Evolutionary conservation across 768 basidiomycete species (phyloP).

Genomic region (Auricularia sp.): DNA sequence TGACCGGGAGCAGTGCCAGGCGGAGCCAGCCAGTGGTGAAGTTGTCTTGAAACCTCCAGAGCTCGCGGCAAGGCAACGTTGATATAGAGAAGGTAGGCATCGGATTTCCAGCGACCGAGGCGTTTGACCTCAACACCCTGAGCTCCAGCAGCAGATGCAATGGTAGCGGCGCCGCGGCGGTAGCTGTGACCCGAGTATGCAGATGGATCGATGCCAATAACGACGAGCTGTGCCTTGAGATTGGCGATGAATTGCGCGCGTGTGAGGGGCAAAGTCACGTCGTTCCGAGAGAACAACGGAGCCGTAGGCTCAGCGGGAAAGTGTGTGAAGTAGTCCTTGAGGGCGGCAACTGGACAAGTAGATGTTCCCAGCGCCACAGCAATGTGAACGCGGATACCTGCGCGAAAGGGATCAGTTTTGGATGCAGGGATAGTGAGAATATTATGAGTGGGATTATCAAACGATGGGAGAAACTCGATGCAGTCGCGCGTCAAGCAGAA

Average conservation of each 20-base stretch:
- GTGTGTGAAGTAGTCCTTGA: constrained; percentile 9
- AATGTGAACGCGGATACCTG: constrained; percentile 17
- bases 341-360: constrained; percentile 8
- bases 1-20: not conserved
- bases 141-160: constrained; percentile 22
- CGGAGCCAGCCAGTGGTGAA: not conserved
- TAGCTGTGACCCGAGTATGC: constrained; percentile 12
- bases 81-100: constrained; percentile 31
- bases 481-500: constrained; percentile 16
- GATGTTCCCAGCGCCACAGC: constrained; percentile 12
- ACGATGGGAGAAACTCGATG: constrained; percentile 21
- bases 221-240: constrained; percentile 1
- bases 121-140: constrained; percentile 28
- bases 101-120: constrained; percentile 29
- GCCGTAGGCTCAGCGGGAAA: not conserved
- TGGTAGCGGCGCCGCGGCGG: constrained; percentile 14
- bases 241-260: constrained; percentile 3
- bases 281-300: constrained; percentile 8
- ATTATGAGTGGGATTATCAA: constrained; percentile 13
- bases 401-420: constrained; percentile 29
- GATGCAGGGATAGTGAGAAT: constrained; percentile 23
- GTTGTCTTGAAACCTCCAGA: not conserved
- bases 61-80: constrained; percentile 11
- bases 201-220: constrained; percentile 7
- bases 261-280: constrained; percentile 5